Conservation (phyloP, 768 basidiomycete genomes). For the Rhodotorula babjevae region DNA sequence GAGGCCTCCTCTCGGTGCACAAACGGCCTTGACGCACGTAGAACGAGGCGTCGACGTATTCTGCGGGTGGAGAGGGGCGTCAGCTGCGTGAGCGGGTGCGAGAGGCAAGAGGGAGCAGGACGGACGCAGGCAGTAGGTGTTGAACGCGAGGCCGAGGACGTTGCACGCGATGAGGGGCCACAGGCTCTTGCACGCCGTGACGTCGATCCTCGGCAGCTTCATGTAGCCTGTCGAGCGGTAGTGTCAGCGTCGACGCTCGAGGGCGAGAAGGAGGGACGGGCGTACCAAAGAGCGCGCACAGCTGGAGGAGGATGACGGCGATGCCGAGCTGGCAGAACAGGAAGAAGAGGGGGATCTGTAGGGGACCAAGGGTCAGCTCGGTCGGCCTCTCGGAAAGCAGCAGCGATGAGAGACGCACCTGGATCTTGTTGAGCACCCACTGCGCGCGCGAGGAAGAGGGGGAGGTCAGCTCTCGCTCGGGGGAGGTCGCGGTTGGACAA, state of each 20-base stretch:
- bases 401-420: constrained; percentile 48
- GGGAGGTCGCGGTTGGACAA: neutral
- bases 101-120: constrained; percentile 9
- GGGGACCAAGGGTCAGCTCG: neutral
- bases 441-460: constrained; percentile 43
- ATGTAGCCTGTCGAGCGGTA: constrained; percentile 64
- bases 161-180: constrained; percentile 70
- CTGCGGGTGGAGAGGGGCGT: constrained; percentile 54
- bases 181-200: constrained; percentile 65
- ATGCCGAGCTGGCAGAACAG: constrained; percentile 73
- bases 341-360: constrained; percentile 68
- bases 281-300: constrained; percentile 45
- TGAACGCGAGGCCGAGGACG: constrained; percentile 61
- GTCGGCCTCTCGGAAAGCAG: too few species aligned
- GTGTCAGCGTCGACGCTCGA: too few species aligned
- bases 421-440: constrained; percentile 77
- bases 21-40: too few species aligned
- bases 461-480: constrained; percentile 24
- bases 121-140: constrained; percentile 42
- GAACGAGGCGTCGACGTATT: constrained; percentile 91
- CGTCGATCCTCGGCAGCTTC: constrained; percentile 63
- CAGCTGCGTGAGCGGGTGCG: constrained; percentile 50
- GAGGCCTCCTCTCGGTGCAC: too few species aligned
- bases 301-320: constrained; percentile 68
- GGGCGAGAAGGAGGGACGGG: neutral